These are phyloP conservation scores for Pseudocercospora crystallina DNA, from an alignment of 2,329 filamentous ascomycete genomes.

Conservation along the genomic window DNA sequence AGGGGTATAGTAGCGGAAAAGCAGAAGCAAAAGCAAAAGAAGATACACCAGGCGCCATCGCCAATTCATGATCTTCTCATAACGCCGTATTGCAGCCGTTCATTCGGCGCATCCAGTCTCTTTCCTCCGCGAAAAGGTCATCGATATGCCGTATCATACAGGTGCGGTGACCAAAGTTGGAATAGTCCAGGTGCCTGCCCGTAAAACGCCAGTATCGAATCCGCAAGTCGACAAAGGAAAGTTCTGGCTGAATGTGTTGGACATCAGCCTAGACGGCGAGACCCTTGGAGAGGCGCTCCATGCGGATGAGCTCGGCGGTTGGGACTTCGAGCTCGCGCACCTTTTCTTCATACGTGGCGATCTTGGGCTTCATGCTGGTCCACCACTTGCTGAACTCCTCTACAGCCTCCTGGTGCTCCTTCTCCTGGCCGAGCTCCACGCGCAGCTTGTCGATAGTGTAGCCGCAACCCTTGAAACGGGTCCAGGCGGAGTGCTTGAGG, in stretches of 20 bases:
- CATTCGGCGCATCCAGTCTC: too few species aligned
- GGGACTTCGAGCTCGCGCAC: slow-evolving; percentile 21
- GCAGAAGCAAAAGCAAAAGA: not conserved
- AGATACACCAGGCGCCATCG: not conserved
- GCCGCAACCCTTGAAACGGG: slow-evolving; percentile 43
- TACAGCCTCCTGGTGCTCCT: slow-evolving; percentile 25
- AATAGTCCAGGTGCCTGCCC: too few species aligned
- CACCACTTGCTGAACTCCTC: slow-evolving; percentile 43
- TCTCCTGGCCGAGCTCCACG: slow-evolving; percentile 22
- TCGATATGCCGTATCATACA: too few species aligned
- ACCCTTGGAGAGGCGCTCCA: slow-evolving; percentile 19
- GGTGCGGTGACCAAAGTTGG: too few species aligned
- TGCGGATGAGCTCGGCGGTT: slow-evolving; percentile 17
- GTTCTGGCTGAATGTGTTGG: too few species aligned
- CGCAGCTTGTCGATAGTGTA: slow-evolving; percentile 29
- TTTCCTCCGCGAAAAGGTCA: not conserved
- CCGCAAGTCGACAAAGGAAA: too few species aligned
- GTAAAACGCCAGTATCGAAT: too few species aligned
- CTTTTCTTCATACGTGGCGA: slow-evolving; percentile 33
- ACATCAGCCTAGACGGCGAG: slow-evolving; percentile 12
- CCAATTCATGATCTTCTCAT: not conserved
- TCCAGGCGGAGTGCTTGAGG: slow-evolving; percentile 39
- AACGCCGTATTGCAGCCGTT: too few species aligned
- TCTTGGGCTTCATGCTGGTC: slow-evolving; percentile 36
- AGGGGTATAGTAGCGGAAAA: slow-evolving; percentile 2